Conservation (phyloP, 148 eudicot genomes). For the Fallopia convolvulus region DNA sequence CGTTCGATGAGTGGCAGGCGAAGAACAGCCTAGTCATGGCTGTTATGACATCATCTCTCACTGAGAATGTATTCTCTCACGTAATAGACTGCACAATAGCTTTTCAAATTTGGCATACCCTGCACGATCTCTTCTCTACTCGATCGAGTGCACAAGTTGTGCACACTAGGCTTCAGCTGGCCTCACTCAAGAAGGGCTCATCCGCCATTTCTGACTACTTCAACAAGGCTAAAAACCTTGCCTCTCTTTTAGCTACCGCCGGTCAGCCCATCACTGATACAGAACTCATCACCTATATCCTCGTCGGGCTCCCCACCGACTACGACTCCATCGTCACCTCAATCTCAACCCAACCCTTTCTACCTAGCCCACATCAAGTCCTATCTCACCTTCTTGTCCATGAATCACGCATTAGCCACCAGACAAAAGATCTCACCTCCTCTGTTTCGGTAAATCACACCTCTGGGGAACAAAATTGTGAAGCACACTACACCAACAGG, state of each 20-base stretch:
- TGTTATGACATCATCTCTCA: too few species aligned
- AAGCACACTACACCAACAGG: background rate
- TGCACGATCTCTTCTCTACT: background rate
- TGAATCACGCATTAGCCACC: background rate
- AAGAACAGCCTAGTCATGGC: too few species aligned
- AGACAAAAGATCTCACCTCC: background rate
- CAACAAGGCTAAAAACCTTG: background rate
- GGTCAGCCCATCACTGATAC: background rate
- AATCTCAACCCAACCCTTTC: background rate
- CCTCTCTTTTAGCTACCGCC: background rate
- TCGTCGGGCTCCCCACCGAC: background rate
- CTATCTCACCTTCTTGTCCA: background rate
- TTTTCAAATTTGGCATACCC: background rate
- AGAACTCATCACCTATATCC: background rate
- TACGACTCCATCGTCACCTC: background rate
- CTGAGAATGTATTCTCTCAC: background rate
- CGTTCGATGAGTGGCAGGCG: too few species aligned
- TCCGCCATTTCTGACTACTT: background rate
- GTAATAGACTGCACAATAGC: background rate
- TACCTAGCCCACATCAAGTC: background rate
- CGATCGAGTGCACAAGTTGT: background rate
- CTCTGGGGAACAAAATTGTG: too few species aligned
- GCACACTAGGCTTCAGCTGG: background rate
- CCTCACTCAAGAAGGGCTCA: background rate
- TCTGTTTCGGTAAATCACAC: background rate